Evolutionary conservation across 73 alveolate species (phyloP), one percentile per base, ranked within the genome.

Genomic region (Symbiodinium pilosum): DNA sequence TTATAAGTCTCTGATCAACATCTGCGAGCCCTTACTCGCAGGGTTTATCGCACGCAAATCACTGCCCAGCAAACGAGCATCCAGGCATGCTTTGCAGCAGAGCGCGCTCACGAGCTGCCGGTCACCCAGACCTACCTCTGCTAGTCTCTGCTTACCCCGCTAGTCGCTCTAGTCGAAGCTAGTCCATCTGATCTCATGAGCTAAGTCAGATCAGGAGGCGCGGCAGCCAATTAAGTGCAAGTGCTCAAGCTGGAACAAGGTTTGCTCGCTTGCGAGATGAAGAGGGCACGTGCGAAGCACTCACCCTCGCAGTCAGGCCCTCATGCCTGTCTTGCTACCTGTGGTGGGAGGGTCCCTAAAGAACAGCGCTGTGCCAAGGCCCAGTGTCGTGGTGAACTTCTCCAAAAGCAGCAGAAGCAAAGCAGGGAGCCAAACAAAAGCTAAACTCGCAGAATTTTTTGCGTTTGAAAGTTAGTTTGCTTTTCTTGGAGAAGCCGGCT

Each of bases 81-180:
- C 77, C 51, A 89, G 95, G 95, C 95, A 30, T 47, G 73, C 24
- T 84, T 64, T 40, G 95, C 75, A 6, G 95, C 95, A 36, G 95
- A 89, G 56, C 95, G 95, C 3, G 69, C 95, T 26, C 95, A 89
- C 39, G 95, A 89, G 26, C 32, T 87, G 94, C 42, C n/a, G 3
- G 92, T 38, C 64, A 11, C 64, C 71, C 71, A 42, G 39, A 30
- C n/a, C 12, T 42, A 12, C 4, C 28, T 83, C 30, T 21, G 16
- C 24, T 38, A n/a, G 32, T 68, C 42, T 83, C 89, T 38, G 54
- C 47, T 34, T 34, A 11, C 20, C 5, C 41, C 38, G 41, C 24
- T 9, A 24, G 30, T 1, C 8, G 16, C n/a, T 20, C 69, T 34
- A 8, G 38, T 21, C 20, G 47, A 9, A n/a, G 52, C 52, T 6